Evolutionary conservation across 345 rosid genomes (phyloP).

Genomic region (Lepidium africanum): DNA sequence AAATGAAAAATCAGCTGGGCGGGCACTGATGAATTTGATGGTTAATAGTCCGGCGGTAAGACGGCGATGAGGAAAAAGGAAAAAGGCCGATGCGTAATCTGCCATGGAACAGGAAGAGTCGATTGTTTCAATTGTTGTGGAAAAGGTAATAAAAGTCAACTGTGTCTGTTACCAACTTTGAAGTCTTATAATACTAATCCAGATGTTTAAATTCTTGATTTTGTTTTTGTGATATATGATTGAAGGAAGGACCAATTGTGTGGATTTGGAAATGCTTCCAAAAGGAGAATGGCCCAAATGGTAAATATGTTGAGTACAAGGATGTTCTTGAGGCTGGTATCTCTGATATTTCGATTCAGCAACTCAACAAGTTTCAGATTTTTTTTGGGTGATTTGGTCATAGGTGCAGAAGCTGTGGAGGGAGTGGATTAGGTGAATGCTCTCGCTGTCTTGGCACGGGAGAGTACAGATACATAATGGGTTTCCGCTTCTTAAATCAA

Average conservation of each 20-base stretch:
- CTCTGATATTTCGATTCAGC: neutral
- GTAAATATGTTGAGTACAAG: slow-evolving; percentile 21
- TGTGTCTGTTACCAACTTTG: neutral
- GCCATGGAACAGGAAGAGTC: slow-evolving; percentile 62
- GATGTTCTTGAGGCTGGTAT: neutral
- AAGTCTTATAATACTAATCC: neutral
- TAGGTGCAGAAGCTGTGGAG: slow-evolving; percentile 78
- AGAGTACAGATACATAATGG: slow-evolving; percentile 53
- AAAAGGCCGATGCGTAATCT: slow-evolving; percentile 57
- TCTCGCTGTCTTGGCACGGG: slow-evolving; percentile 74
- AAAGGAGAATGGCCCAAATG: slow-evolving; percentile 85
- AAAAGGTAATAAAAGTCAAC: slow-evolving; percentile 32
- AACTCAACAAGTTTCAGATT: neutral
- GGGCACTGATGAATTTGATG: neutral
- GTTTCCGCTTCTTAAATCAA: slow-evolving; percentile 51
- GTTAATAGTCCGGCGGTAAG: slow-evolving; percentile 46
- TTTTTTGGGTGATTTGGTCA: neutral
- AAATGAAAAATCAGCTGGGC: neutral
- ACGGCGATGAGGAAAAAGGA: slow-evolving; percentile 34
- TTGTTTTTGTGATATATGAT: neutral
- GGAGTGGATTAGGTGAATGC: slow-evolving; percentile 65
- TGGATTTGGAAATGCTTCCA: slow-evolving; percentile 56
- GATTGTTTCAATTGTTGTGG: slow-evolving; percentile 59
- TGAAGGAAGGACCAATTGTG: slow-evolving; percentile 56
- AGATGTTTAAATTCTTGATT: neutral